Base-by-base conservation (phyloP, 768 basidiomycete species). In the Lyophyllum decastes region DNA sequence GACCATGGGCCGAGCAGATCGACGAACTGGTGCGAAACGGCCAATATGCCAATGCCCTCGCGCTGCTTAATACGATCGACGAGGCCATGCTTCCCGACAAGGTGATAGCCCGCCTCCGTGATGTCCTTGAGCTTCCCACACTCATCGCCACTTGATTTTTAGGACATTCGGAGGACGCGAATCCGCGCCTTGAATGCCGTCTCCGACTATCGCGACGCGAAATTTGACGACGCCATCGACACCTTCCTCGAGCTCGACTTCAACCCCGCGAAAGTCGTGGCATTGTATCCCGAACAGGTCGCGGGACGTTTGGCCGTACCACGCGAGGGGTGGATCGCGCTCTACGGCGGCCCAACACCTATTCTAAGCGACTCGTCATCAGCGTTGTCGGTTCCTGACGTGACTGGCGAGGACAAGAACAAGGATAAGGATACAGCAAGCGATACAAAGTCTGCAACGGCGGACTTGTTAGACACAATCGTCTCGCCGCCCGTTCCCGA, bases 241-340 rank as follows among this genome's bases (percentile, higher is more conserved):
- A 83, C 87, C 0, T 95, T 98, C 70, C 82, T 95, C 48, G 85
- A 89, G 41, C 86, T 96, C 41, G 89, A 98, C 62, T 78, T 95
- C 63, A 95, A 95, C 66, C 97, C 97, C 0, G 93, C 95, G 0
- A 94, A 95, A 66, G 92, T 99, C 2, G 81, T 98, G 21, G 89
- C 95, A 1, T 75, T 98, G 6, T 99, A 93, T 70, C 91, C 93
- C 0, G 85, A 90, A 34, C 78, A 79, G 12, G 83, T 98, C 2
- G 82, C 94, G 1, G 96, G 96, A 6, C 80, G 91, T 30, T 72
- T 98, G 8, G 78, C 86, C 5, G 83, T 89, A 0, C 83, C 87
- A 11, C 81, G 74, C 44, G 87, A 88, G 1, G 74, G 78, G 7
- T 95, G 94, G 91, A 88, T 96, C 66, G 76, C 81, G 4, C 73